These are phyloP conservation scores for Pseudocercospora ulei DNA, from an alignment of 2,329 filamentous ascomycete genomes.

Conservation along the genomic window DNA sequence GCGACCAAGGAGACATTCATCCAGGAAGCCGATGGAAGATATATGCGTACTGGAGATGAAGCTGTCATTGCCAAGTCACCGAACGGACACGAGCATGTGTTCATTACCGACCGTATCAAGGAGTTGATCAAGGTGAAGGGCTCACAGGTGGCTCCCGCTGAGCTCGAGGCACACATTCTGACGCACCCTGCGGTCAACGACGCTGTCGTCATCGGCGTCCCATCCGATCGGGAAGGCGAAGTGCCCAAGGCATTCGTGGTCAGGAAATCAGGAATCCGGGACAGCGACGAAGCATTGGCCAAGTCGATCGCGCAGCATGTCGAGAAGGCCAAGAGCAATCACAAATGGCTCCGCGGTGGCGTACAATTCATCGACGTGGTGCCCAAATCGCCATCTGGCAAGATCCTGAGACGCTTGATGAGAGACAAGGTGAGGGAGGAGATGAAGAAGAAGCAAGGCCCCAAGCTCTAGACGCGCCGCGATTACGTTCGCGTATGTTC, in stretches of 20 bases:
- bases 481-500: constrained; percentile 1
- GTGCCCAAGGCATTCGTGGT: constrained; percentile 56
- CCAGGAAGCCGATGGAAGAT: constrained; percentile 51
- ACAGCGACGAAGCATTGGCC: constrained; percentile 43
- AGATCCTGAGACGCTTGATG: constrained; percentile 55
- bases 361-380: constrained; percentile 50
- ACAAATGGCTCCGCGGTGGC: constrained; percentile 55
- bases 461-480: constrained; percentile 52
- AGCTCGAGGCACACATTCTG: constrained; percentile 70
- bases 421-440: constrained; percentile 64
- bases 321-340: constrained; percentile 51
- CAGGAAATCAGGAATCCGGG: constrained; percentile 44
- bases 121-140: constrained; percentile 52
- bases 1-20: constrained; percentile 65
- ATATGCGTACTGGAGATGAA: constrained; percentile 72
- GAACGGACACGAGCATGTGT: constrained; percentile 65
- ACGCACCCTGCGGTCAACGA: constrained; percentile 66
- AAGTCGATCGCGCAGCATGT: constrained; percentile 50
- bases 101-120: constrained; percentile 74
- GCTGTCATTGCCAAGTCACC: constrained; percentile 57
- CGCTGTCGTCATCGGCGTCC: constrained; percentile 66
- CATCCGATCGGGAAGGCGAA: constrained; percentile 53
- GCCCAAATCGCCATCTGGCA: constrained; percentile 54
- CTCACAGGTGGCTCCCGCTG: constrained; percentile 71
- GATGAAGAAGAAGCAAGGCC: constrained; percentile 50